Evolutionary conservation across 169 alveolate genomes (phyloP).

Genomic region (Plasmodium vivax): DNA sequence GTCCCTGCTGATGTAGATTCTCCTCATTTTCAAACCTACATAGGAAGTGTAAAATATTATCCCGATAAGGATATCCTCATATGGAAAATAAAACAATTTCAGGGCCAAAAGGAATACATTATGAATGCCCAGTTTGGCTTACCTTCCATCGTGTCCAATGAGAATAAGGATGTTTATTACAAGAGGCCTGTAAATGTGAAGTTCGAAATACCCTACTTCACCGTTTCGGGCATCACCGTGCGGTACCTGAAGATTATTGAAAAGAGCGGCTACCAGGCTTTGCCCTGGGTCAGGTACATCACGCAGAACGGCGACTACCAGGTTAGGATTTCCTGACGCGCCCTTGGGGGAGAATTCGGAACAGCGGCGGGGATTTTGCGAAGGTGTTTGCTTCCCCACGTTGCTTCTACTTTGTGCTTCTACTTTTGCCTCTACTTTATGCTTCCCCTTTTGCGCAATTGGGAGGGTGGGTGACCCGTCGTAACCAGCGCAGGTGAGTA

Average conservation of each 20-base stretch:
- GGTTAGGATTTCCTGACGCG: conserved; percentile 93
- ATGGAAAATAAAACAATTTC: conserved; percentile 98
- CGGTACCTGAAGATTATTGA: conserved; percentile 98
- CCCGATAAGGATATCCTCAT: conserved; percentile 96
- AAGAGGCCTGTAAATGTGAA: conserved; percentile 96
- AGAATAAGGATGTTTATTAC: conserved; percentile 92
- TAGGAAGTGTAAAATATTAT: conserved; percentile 96
- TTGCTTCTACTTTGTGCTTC: background rate
- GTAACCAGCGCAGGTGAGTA: background rate
- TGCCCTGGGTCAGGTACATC: conserved; percentile 99
- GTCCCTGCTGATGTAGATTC: conserved; percentile 99
- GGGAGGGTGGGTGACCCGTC: background rate
- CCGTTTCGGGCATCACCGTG: conserved; percentile 99
- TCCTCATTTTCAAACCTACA: conserved; percentile 95
- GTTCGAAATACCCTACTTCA: conserved; percentile 99
- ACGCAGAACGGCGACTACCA: conserved; percentile 99
- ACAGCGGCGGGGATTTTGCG: background rate
- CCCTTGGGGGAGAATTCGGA: background rate
- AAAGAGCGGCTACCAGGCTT: conserved; percentile 97
- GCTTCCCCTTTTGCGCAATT: background rate
- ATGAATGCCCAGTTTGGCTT: conserved; percentile 97
- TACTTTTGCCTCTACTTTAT: too few species aligned
- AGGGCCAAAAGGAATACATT: conserved; percentile 98
- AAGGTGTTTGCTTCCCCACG: background rate
- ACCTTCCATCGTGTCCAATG: conserved; percentile 94